These are phyloP conservation scores for Saturnispora galanensis DNA, from an alignment of 805 yeast species.

Conservation along the genomic window DNA sequence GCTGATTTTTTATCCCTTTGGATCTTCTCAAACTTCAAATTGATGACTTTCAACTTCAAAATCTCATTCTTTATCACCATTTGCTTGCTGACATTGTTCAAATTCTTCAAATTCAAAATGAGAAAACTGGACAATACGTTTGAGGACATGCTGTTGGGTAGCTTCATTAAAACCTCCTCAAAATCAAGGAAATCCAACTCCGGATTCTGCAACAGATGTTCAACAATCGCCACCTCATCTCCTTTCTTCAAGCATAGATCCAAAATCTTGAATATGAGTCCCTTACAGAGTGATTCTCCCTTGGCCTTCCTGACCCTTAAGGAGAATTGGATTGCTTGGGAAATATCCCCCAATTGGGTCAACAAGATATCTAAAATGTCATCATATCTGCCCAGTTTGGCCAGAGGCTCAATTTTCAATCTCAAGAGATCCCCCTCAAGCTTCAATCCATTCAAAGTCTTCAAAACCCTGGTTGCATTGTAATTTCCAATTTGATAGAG, in stretches of 20 bases:
- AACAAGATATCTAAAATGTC: constrained; percentile 55
- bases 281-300: constrained; percentile 10
- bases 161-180: constrained; percentile 31
- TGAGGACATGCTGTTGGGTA: constrained; percentile 45
- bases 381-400: constrained; percentile 49
- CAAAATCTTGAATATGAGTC: constrained; percentile 39
- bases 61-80: constrained; percentile 38
- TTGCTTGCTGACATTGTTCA: constrained; percentile 32
- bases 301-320: constrained; percentile 31
- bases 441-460: constrained; percentile 13
- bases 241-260: constrained; percentile 26
- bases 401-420: constrained; percentile 48
- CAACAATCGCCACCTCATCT: constrained; percentile 21
- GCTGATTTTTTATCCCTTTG: constrained; percentile 28
- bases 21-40: constrained; percentile 33
- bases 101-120: constrained; percentile 32
- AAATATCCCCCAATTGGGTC: constrained; percentile 45
- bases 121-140: constrained; percentile 34
- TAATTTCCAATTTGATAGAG: constrained; percentile 29
- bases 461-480: constrained; percentile 29
- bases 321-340: constrained; percentile 55
- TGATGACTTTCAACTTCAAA: constrained; percentile 41
- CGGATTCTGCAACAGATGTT: constrained; percentile 19
- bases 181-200: constrained; percentile 21
- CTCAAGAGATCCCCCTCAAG: constrained; percentile 23